A percentile compares a stretch with the other conserved stretches of the same genome.
These are phyloP conservation scores for Moesziomyces parantarcticus DNA, from an alignment of 1,284 basidiomycete genomes.

Conservation along the genomic window DNA sequence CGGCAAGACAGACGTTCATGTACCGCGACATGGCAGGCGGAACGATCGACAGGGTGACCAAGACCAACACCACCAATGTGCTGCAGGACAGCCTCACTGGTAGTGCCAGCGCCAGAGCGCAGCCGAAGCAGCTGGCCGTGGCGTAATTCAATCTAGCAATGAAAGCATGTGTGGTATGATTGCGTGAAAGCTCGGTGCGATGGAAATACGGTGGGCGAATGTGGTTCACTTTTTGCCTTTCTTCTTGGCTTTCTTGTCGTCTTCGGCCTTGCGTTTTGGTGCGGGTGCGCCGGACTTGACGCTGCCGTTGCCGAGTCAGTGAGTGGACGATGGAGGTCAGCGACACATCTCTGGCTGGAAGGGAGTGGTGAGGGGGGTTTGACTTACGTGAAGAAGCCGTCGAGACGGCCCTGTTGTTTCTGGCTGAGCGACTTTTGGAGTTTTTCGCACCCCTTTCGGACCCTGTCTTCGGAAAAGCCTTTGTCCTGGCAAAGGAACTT, in stretches of 20 bases:
- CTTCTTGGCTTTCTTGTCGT: constrained; percentile 43
- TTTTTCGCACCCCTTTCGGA: constrained; percentile 93
- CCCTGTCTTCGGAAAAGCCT: constrained; percentile 98
- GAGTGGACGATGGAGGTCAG: no score
- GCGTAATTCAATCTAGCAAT: not conserved
- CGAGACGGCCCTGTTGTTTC: constrained; percentile 95
- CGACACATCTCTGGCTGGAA: no score
- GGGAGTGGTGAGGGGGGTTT: not conserved
- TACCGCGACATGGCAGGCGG: constrained; percentile 29
- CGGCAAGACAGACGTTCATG: constrained; percentile 18
- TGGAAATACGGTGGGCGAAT: not conserved
- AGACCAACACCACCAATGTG: constrained; percentile 24
- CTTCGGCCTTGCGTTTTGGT: constrained; percentile 43
- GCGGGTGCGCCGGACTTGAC: constrained; percentile 21
- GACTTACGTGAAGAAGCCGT: constrained; percentile 81
- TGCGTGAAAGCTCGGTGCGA: not conserved
- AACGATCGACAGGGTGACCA: constrained; percentile 24
- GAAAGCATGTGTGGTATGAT: constrained; percentile 19
- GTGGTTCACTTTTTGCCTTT: constrained; percentile 44
- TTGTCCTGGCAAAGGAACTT: constrained; percentile 94
- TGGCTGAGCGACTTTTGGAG: constrained; percentile 84
- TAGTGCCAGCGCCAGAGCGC: constrained; percentile 16
- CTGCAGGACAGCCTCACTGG: constrained; percentile 14
- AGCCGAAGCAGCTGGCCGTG: constrained; percentile 19
- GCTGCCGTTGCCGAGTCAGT: not conserved